Evolutionary conservation across 2,329 filamentous ascomycete species (phyloP).

Genomic region (Ophiostoma angusticollis): DNA sequence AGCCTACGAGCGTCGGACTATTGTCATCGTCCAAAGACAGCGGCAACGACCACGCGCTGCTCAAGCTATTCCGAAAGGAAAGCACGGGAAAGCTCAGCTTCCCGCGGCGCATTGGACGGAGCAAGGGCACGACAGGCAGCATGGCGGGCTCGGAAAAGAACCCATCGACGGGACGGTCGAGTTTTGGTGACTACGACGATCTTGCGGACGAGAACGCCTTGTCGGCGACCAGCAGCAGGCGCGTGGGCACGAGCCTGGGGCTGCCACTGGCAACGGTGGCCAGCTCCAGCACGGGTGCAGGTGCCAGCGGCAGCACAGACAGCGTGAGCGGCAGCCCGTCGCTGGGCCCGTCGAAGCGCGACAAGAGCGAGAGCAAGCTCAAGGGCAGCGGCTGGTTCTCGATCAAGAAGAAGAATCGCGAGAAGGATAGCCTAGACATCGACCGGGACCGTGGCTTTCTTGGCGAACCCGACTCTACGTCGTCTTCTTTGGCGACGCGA

Average conservation of each 20-base stretch:
- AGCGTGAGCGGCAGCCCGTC: constrained; percentile 44
- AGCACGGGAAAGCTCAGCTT: constrained; percentile 54
- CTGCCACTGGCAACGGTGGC: constrained; percentile 1
- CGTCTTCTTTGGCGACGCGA: constrained; percentile 7
- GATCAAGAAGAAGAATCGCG: constrained; percentile 47
- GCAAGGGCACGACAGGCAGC: constrained; percentile 41
- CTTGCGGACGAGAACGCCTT: constrained; percentile 29
- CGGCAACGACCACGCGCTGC: constrained; percentile 38
- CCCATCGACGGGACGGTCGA: constrained; percentile 40
- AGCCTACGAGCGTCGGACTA: constrained; percentile 28
- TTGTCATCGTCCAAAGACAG: constrained; percentile 28
- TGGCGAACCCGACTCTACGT: constrained; percentile 11
- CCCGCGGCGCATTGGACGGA: constrained; percentile 35
- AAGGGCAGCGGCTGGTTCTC: constrained; percentile 34
- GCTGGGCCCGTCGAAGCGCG: constrained; percentile 34
- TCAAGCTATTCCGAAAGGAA: constrained; percentile 55
- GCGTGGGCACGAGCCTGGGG: constrained; percentile 18
- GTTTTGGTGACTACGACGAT: constrained; percentile 44
- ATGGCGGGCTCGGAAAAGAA: constrained; percentile 45
- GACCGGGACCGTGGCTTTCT: constrained; percentile 25
- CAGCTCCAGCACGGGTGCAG: background rate
- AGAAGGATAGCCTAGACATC: constrained; percentile 43
- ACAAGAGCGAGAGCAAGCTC: constrained; percentile 28
- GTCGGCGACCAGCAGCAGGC: constrained; percentile 9
- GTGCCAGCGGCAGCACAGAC: constrained; percentile 40